Percentiles rank a stretch among this genome's conserved stretches.
Conservation (phyloP, 2,329 filamentous ascomycete genomes). For the Penicillium glabrum region DNA sequence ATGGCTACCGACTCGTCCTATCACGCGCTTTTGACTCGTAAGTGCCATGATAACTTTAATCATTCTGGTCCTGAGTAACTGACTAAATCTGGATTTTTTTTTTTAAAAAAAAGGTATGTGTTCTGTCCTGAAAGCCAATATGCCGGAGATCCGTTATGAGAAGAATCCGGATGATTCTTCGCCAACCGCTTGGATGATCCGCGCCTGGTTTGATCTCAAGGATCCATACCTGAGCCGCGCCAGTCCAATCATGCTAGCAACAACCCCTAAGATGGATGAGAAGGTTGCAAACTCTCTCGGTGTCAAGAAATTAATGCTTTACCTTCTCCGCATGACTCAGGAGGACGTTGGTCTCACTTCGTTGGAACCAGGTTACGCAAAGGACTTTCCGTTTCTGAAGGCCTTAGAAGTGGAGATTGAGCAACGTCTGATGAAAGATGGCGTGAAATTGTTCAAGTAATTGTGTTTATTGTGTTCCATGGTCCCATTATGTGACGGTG, state of each 20-base stretch:
- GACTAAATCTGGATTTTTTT: background rate
- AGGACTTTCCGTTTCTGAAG: background rate
- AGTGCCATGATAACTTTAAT: background rate
- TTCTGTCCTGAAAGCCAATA: background rate
- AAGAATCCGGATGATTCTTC: background rate
- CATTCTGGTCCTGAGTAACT: background rate
- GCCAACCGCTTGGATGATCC: background rate
- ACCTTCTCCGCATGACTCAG: slow-evolving; percentile 28
- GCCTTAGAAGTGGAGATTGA: background rate
- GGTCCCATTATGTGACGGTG: too few species aligned
- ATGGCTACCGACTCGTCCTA: slow-evolving; percentile 13
- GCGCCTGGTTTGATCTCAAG: slow-evolving; percentile 2
- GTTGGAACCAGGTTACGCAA: background rate
- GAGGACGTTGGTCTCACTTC: slow-evolving; percentile 23
- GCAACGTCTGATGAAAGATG: background rate
- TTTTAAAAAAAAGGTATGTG: slow-evolving; percentile 8
- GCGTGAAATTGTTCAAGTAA: too few species aligned
- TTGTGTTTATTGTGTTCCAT: too few species aligned
- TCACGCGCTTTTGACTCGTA: slow-evolving; percentile 5
- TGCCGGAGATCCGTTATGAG: slow-evolving; percentile 1
- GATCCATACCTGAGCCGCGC: slow-evolving; percentile 19
- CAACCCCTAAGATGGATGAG: slow-evolving; percentile 5
- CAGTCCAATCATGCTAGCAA: slow-evolving; percentile 26
- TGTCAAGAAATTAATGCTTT: slow-evolving; percentile 26
- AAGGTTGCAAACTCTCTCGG: slow-evolving; percentile 21